Conservation (phyloP, 1,284 basidiomycete species). For the Sanguinoderma infundibulare region DNA sequence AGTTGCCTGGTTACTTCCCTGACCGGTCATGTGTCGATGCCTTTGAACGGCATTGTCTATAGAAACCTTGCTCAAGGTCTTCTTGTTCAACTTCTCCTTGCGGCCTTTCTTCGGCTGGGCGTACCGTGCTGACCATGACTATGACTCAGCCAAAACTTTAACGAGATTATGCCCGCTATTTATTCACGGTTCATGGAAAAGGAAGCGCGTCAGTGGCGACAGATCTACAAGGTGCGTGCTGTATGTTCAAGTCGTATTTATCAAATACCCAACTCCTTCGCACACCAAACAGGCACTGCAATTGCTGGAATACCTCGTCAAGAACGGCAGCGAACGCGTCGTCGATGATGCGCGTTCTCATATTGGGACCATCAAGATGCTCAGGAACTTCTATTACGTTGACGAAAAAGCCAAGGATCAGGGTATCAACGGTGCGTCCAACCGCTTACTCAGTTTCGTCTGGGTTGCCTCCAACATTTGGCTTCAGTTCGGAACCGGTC, state of each 20-base stretch:
- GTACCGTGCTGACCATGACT: neutral
- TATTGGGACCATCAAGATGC: slow-evolving; percentile 95
- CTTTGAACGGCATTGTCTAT: too few relatives aligned
- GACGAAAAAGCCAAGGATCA: slow-evolving; percentile 99
- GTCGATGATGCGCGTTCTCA: slow-evolving; percentile 97
- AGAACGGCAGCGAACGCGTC: slow-evolving; percentile 98
- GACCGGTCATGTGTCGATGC: too few relatives aligned
- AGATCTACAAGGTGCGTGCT: slow-evolving; percentile 91
- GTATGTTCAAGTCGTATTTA: neutral
- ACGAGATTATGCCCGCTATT: slow-evolving; percentile 99
- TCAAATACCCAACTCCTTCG: too few relatives aligned
- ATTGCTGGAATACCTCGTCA: slow-evolving; percentile 94
- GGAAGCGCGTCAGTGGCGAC: slow-evolving; percentile 97
- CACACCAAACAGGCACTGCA: slow-evolving; percentile 76
- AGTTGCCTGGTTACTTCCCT: too few relatives aligned
- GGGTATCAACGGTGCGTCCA: slow-evolving; percentile 87
- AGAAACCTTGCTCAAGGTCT: neutral
- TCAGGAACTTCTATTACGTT: slow-evolving; percentile 97
- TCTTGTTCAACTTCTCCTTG: neutral
- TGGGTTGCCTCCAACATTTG: neutral
- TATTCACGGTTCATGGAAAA: slow-evolving; percentile 97
- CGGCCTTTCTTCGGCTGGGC: neutral
- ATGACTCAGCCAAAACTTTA: slow-evolving; percentile 86
- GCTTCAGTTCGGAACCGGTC: slow-evolving; percentile 90
- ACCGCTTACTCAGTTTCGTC: neutral